Conservation (phyloP, 2,329 filamentous ascomycete genomes). For the Epichloe glyceriae region DNA sequence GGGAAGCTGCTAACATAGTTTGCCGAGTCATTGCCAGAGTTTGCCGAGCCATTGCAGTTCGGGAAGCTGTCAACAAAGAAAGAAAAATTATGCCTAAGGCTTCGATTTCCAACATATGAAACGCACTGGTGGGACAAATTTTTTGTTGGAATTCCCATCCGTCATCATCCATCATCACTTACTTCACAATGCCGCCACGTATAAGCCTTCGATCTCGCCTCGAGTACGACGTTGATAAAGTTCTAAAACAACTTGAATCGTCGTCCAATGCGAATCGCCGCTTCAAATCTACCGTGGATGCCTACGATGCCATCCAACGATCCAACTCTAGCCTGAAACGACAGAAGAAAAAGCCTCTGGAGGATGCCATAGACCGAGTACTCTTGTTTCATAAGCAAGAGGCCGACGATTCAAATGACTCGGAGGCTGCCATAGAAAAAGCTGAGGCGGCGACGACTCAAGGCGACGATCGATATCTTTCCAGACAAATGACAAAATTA, state of each 20-base stretch:
- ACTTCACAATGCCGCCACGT: not conserved
- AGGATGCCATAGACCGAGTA: constrained; percentile 76
- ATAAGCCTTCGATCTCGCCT: constrained; percentile 23
- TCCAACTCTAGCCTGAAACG: constrained; percentile 82
- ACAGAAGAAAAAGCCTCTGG: constrained; percentile 66
- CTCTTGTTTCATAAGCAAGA: constrained; percentile 60
- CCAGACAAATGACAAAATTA: constrained; percentile 28
- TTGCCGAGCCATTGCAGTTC: too few relatives aligned
- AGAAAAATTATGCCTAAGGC: too few relatives aligned
- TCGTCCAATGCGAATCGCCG: constrained; percentile 37
- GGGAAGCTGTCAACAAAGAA: too few relatives aligned
- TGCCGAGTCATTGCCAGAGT: too few relatives aligned
- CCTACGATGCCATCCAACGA: constrained; percentile 69
- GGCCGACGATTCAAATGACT: constrained; percentile 39
- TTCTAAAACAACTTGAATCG: constrained; percentile 61
- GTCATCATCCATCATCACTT: not conserved
- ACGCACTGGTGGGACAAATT: too few relatives aligned
- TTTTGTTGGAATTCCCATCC: not conserved
- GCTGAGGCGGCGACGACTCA: constrained; percentile 21
- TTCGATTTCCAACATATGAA: too few relatives aligned
- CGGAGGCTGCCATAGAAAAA: constrained; percentile 35
- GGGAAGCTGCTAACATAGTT: too few relatives aligned
- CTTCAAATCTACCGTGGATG: constrained; percentile 37
- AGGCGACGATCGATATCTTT: constrained; percentile 25
- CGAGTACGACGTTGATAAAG: constrained; percentile 64